Base-by-base conservation (phyloP, 228 moss, liverwort and hornwort species). In the Sphagnum fallax region DNA sequence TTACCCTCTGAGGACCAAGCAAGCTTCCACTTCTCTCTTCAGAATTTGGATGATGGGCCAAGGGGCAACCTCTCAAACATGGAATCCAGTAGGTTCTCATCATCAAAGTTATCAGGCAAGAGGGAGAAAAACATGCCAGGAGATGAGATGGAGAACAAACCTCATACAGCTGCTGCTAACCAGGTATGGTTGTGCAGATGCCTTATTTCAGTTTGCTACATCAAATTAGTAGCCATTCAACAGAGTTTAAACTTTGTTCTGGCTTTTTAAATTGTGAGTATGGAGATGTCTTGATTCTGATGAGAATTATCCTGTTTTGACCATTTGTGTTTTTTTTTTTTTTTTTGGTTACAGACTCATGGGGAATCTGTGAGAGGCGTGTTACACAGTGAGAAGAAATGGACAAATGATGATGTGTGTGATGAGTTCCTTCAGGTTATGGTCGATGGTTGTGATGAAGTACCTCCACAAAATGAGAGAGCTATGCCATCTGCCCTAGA, bases 381-480 rank as follows among this genome's bases (percentile, higher is more conserved):
- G 10, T 66, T 61, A 18, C 47, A 52, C 51, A 53, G 10, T 18
- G 73, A 52, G 48, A 53, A 71, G 52, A 10, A 50, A 10, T 61
- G 65, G 65, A 68, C 7, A 51, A 50, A 64, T 16, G 75, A 63
- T 68, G 77, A 75, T 66, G 58, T 59, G 1, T 75, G 77, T 65
- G 71, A 75, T 59, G 71, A 66, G 51, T 75, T 63, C 68, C 16
- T 77, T 66, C 71, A 61, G 69, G 68, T 69, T 11, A 77, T 77
- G 68, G 74, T 62, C 49, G 77, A 60, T 16, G 61, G 49, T 69
- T 74, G 74, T 52, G 68, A 49, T 4, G 74, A 75, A 9, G 60
- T 60, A 14, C 51, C 70, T 51, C 73, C 50, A 16, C 73, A 64
- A 49, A 52, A 62, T 53, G 81, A 81, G 67, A 47, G 60, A 62